Percentiles rank a stretch among this genome's conserved stretches.
Conservation (phyloP, 257 asterid genomes). For the Solanum sejunctum region DNA sequence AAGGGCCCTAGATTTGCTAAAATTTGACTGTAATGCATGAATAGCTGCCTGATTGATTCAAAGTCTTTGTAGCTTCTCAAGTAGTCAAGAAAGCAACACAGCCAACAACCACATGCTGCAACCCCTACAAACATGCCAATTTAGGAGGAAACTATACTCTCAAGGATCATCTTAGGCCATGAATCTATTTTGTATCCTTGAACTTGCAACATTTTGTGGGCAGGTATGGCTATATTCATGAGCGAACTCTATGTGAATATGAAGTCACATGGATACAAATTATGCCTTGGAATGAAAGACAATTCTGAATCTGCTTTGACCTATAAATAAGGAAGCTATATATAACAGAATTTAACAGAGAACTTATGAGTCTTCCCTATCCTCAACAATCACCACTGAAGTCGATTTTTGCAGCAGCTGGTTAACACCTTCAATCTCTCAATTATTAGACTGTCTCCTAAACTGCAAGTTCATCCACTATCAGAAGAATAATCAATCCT, state of each 20-base stretch:
- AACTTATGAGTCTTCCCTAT: not conserved
- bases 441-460: not conserved
- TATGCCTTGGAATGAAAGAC: not conserved
- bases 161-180: not conserved
- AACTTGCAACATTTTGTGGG: not conserved
- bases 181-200: not conserved
- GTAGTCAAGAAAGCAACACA: not conserved
- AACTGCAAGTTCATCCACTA: not conserved
- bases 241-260: not conserved
- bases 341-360: not conserved
- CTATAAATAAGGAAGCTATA: not conserved
- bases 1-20: not conserved
- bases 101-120: not conserved
- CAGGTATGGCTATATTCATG: not conserved
- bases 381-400: not conserved
- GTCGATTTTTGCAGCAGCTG: not conserved
- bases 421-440: not conserved
- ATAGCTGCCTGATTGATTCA: not conserved
- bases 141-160: not conserved
- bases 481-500: not conserved
- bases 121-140: not conserved
- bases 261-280: not conserved
- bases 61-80: not conserved
- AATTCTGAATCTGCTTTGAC: not conserved
- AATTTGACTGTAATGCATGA: not conserved